Evolutionary conservation across 345 rosid species (phyloP).

Genomic region (Heritiera littoralis): DNA sequence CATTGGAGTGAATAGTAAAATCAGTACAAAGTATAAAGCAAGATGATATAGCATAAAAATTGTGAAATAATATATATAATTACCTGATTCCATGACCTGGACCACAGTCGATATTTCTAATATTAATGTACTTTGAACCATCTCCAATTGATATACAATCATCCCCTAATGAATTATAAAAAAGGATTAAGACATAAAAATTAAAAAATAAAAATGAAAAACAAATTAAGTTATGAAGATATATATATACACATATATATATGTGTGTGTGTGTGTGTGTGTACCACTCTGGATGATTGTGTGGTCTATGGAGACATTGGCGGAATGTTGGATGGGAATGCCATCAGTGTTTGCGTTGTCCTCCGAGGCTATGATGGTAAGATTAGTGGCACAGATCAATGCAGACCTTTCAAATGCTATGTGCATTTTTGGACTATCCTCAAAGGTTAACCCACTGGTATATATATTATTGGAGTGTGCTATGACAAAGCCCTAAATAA

Average conservation of each 20-base stretch:
- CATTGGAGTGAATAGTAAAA: background rate
- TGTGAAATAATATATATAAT: background rate
- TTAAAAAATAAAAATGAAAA: background rate
- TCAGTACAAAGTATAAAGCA: background rate
- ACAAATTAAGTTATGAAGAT: background rate
- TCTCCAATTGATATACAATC: background rate
- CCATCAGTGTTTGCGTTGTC: constrained; percentile 1
- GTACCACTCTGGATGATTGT: background rate
- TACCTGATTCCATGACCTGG: background rate
- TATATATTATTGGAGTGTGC: background rate
- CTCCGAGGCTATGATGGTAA: background rate
- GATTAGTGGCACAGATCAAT: background rate
- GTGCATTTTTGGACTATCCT: background rate
- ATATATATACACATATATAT: background rate
- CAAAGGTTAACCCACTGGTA: background rate
- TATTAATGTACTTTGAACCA: background rate
- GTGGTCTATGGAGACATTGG: background rate
- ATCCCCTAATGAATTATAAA: background rate
- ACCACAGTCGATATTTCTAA: background rate
- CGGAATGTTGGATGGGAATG: background rate
- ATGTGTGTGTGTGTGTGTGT: no score
- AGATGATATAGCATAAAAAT: background rate
- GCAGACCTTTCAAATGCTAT: background rate
- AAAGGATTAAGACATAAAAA: background rate
- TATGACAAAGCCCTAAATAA: background rate